Base-by-base conservation (phyloP, 305 asterid genomes). In the Fraxinus greggii region DNA sequence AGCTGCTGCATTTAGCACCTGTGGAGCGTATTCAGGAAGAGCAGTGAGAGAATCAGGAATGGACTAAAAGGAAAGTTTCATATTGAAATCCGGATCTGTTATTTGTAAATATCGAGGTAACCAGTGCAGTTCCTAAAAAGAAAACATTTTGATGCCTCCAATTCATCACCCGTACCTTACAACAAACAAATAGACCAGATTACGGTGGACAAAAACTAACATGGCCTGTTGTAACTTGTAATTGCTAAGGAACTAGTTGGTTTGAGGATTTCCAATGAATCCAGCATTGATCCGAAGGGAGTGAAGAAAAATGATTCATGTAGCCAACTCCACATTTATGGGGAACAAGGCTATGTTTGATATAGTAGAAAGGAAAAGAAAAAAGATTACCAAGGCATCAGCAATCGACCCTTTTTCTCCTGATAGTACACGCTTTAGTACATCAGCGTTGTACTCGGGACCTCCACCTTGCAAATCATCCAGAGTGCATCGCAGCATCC, bases 1-100 rank as follows among this genome's bases (percentile, higher is more conserved):
- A 7, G 98, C 98, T 75, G 95, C 97, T 5, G 98, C 97, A 76
- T 95, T 95, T 76, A 95, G 86, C 70, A 91, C 92, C 99, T 95
- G 87, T 21, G 4, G 32, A 51, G 84, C 83, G 48, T 32, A 72
- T 63, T 56, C 35, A 79, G 38, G 28, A 59, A 54, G 63, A 40
- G 78, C 26, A 59, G 2, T 38, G 83, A 9, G 12, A 13, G 40
- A 12, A 23, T 59, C 12, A 21, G 72, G n/a, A 4, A 17, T 7
- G 23, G 40, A 26, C 73, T 26, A 65, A 65, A 26, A 65, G 36
- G 29, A 26, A 67, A 67, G 74, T 67, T 12, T 67, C 74, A 28
- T 26, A 67, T 3, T 13, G 74, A 67, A 67, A 67, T 67, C 74
- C 36, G 12, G 74, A 28, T 67, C 21, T 67, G 28, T 13, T 26